Evolutionary conservation across 305 asterid species (phyloP).

Genomic region (Solanum hybrid): DNA sequence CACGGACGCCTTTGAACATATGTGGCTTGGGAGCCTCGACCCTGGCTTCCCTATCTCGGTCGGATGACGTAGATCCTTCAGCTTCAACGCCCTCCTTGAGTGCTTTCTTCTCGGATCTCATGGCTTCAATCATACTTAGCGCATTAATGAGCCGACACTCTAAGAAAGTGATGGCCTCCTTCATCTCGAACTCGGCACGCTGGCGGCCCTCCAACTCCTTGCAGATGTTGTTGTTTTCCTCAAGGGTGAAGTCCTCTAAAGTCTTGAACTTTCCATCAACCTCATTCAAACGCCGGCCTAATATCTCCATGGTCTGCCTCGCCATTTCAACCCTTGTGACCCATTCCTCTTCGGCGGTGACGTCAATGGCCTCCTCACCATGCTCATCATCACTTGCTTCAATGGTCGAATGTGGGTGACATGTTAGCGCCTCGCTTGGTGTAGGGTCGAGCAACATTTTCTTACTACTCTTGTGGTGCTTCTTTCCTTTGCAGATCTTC

Average conservation of each 20-base stretch:
- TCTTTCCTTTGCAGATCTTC: background rate
- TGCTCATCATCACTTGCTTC: background rate
- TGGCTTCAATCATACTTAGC: background rate
- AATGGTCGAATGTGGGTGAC: background rate
- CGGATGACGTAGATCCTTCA: background rate
- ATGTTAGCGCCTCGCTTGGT: background rate
- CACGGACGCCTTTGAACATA: no score
- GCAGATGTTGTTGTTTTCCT: no score
- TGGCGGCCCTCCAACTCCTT: background rate
- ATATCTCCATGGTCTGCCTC: background rate
- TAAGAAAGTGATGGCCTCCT: background rate
- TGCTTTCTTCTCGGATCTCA: background rate
- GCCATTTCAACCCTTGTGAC: background rate
- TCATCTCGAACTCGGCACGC: background rate
- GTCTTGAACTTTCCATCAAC: background rate
- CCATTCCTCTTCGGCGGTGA: background rate
- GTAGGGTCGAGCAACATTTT: background rate
- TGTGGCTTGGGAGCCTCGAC: background rate
- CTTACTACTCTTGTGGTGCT: background rate
- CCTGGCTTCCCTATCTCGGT: background rate
- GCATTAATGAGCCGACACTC: background rate
- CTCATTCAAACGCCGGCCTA: background rate
- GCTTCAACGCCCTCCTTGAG: no score
- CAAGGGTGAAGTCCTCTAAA: background rate
- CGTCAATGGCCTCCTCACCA: background rate